Evolutionary conservation across 2,329 filamentous ascomycete species (phyloP), one percentile per base, ranked within the genome.

Genomic region (Alternaria viburni): DNA sequence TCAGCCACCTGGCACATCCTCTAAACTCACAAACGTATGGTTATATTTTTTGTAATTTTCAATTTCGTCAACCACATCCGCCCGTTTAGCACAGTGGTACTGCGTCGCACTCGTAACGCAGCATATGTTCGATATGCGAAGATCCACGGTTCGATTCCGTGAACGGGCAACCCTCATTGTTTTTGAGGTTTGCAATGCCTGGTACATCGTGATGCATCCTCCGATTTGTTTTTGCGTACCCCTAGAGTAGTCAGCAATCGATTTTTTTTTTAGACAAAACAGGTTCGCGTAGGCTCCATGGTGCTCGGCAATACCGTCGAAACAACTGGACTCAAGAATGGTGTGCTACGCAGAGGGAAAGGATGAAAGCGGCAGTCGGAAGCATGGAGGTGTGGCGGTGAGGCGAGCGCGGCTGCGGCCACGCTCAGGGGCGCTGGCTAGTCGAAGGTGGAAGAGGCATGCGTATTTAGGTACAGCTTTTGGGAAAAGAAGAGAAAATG

Each of bases 21-120:
- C n/a, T 7, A 41, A 17, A 6, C 36, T 5, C 36, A 17, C n/a
- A 6, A 41, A 41, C 36, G n/a, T 41, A 17, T 41, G 36, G 4
- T 6, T 15, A 50, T 50, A 28, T 3, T 1, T 28, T 25, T 52
- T 23, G 2, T 7, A 10, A 13, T 21, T n/a, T 23, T 3, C 6
- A 12, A 19, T 11, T 47, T 25, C n/a, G 13, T 17, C 28, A 52
- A 36, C 49, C 13, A 28, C 26, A 36, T 17, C 30, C 49, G 61
- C 61, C 61, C 61, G 51, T 19, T 64, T 64, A 59, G 61, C 61
- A 60, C 59, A 64, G 61, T 60, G 61, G 61, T 64, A 64, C 61
- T 60, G 61, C 61, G 61, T 64, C 61, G 61, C 61, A 64, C 61
- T 64, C 61, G 61, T 64, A 64, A 19, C 54, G 54, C 54, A 56